phyloP scores from a whole-genome alignment of 768 basidiomycete species.

The Pleurotus djamor region DNA sequence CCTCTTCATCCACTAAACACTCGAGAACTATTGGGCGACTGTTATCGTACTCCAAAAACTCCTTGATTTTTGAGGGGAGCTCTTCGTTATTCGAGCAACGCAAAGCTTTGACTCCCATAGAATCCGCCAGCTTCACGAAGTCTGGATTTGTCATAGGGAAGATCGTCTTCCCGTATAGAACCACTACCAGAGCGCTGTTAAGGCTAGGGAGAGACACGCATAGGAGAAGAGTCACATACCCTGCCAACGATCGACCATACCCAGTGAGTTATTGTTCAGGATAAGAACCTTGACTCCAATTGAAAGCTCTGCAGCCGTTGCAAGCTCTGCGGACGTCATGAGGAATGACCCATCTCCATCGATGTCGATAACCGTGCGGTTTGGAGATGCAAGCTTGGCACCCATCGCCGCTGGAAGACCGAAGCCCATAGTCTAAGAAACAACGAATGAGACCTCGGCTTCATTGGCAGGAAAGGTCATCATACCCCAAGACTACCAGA shows the following conservation, averaged over 20 bases:
- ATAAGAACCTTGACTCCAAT: conserved; percentile 96
- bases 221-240: conserved; percentile 41
- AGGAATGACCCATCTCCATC: conserved; percentile 98
- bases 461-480: conserved; percentile 5
- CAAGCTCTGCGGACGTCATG: conserved; percentile 99
- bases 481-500: conserved; percentile 92
- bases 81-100: conserved; percentile 69
- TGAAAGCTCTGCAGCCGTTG: conserved; percentile 84
- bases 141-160: conserved; percentile 98
- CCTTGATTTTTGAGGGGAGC: conserved; percentile 94
- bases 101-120: conserved; percentile 95
- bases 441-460: conserved; percentile 2
- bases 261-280: conserved; percentile 96
- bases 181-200: conserved; percentile 39
- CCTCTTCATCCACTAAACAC: conserved; percentile 78
- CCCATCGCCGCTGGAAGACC: conserved; percentile 94
- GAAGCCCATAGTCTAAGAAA: conserved; percentile 90
- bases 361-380: conserved; percentile 93
- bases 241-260: conserved; percentile 99
- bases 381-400: conserved; percentile 92
- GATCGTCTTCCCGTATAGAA: conserved; percentile 98
- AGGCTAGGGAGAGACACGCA: not conserved
- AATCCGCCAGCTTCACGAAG: conserved; percentile 83
- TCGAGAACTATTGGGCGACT: conserved; percentile 88
- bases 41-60: conserved; percentile 93